Evolutionary conservation across 2,329 filamentous ascomycete species (phyloP), one percentile per base, ranked within the genome.

Genomic region (Xylariaceae sp.): DNA sequence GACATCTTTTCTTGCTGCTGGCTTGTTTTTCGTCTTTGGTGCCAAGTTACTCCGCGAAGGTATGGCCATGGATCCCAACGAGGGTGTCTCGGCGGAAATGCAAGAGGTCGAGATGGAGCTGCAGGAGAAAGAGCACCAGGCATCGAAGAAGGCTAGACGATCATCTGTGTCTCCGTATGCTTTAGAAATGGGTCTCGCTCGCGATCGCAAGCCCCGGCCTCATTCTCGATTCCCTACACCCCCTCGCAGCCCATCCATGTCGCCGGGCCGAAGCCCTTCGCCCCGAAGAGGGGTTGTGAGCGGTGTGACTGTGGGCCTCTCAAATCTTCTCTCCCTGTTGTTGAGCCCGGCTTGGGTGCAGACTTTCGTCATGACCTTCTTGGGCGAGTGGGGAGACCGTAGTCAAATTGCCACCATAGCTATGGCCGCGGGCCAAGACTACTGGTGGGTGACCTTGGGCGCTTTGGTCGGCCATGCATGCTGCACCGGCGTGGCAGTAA

Each of bases 381-480:
- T 99, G 26, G 95, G 95, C 36, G 95, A 99, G 75, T 99, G 95
- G 95, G 95, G 95, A 55, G 95, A 99, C 71, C 87, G 95, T 65
- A 96, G 91, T 73, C 95, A 99, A 78, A 98, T 99, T 69, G 95
- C 95, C 19, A 99, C 95, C 0, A 96, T 99, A 71, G 95, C 95
- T 51, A 99, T 99, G 95, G 95, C 95, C 46, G 94, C 95, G 29
- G 95, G 95, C 17, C 91, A 96, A 74, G 95, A 99, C 73, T 99
- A 98, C 75, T 98, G 94, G 94, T 97, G 92, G 90, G 95, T 99
- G 31, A 97, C 92, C 3, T 81, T 92, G 43, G 95, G 95, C 56
- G 94, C 95, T 1, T 85, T 95, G 31, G 81, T 85, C 43, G 95
- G 95, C 8, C 95, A 99, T 74, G 89, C 86, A 41, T 85, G 94